Conservation (phyloP, 1,284 basidiomycete species). For the Cryptococcus sp. region DNA sequence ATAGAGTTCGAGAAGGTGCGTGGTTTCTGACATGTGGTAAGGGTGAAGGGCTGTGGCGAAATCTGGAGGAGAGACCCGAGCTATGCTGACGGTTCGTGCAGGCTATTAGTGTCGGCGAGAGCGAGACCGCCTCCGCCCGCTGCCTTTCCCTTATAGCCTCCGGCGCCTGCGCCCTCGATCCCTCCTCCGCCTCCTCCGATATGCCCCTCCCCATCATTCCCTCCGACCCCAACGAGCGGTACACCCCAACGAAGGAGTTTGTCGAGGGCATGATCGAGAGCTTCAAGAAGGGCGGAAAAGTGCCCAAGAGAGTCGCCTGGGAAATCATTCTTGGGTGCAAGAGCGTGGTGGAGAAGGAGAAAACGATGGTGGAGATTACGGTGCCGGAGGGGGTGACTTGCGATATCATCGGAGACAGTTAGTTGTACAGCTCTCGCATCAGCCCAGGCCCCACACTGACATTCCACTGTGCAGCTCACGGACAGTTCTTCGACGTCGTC, state of each 20-base stretch:
- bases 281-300: slow-evolving; percentile 78
- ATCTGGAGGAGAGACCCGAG: neutral
- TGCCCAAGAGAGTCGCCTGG: slow-evolving; percentile 87
- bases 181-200: slow-evolving; percentile 55
- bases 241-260: slow-evolving; percentile 71
- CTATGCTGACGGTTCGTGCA: slow-evolving; percentile 32
- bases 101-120: slow-evolving; percentile 87
- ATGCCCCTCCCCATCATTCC: slow-evolving; percentile 58
- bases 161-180: slow-evolving; percentile 56
- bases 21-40: neutral
- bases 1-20: slow-evolving; percentile 83
- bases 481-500: slow-evolving; percentile 88
- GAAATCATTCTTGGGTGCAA: slow-evolving; percentile 90
- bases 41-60: neutral
- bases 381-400: slow-evolving; percentile 75
- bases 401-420: slow-evolving; percentile 85
- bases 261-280: slow-evolving; percentile 80
- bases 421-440: slow-evolving; percentile 13
- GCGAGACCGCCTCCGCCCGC: slow-evolving; percentile 68
- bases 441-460: neutral
- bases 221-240: slow-evolving; percentile 56
- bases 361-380: slow-evolving; percentile 73
- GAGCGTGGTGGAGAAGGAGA: slow-evolving; percentile 69
- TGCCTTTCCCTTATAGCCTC: slow-evolving; percentile 75
- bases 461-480: slow-evolving; percentile 19